A percentile compares a stretch with the other conserved stretches of the same genome.
Conservation (phyloP, 441 rosid genomes). For the Cnidoscolus chayamansa region DNA sequence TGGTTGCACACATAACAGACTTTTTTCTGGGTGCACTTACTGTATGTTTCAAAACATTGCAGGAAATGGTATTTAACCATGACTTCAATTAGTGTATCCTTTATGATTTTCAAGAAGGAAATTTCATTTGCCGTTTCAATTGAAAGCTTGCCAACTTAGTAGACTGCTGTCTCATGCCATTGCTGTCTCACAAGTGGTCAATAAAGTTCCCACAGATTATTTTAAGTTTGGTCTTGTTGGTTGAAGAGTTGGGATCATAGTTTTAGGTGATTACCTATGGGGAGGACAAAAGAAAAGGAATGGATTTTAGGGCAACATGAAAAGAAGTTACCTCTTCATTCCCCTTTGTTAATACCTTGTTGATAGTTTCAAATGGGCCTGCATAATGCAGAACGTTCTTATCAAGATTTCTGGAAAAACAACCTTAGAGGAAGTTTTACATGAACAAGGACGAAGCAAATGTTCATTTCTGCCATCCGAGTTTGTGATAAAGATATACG, state of each 20-base stretch:
- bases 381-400: constrained; percentile 10
- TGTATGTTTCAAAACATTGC: constrained; percentile 18
- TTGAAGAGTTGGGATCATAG: constrained; percentile 27
- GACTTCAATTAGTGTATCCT: constrained; percentile 30
- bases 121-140: constrained; percentile 16
- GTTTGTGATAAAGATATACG: constrained; percentile 14
- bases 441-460: neutral
- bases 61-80: constrained; percentile 46
- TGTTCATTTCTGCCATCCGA: constrained; percentile 19
- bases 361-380: constrained; percentile 10
- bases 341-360: constrained; percentile 17
- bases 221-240: constrained; percentile 24
- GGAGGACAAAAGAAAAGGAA: constrained; percentile 17
- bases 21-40: neutral
- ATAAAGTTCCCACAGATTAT: constrained; percentile 14
- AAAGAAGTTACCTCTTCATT: constrained; percentile 10
- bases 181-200: constrained; percentile 20
- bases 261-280: constrained; percentile 14
- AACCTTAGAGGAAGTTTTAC: neutral
- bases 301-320: constrained; percentile 8
- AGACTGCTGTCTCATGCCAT: constrained; percentile 23
- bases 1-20: neutral
- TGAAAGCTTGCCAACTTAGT: constrained; percentile 23
- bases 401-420: constrained; percentile 1
- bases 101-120: constrained; percentile 24